Conservation (phyloP, 2,329 filamentous ascomycete genomes). For the Immersiporthe knoxdaviesiana region DNA sequence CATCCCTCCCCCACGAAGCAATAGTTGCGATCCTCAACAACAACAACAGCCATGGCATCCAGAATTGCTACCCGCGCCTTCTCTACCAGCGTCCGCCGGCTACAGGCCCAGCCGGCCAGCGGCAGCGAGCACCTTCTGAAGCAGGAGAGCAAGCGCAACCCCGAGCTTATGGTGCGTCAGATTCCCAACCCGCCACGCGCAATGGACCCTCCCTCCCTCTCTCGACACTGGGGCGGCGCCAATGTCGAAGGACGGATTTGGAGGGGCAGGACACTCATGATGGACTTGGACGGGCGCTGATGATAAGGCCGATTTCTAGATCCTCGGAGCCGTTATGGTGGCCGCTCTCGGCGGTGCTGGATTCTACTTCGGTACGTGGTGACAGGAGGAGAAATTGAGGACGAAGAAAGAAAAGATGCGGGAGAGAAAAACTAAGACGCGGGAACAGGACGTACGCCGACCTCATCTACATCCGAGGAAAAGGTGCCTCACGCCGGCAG, state of each 20-base stretch:
- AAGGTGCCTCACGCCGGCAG: constrained; percentile 75
- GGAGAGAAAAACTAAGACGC: constrained; percentile 18
- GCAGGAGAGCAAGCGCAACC: constrained; percentile 61
- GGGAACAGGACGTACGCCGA: constrained; percentile 75
- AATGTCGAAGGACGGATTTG: background rate
- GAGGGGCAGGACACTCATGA: constrained; percentile 14
- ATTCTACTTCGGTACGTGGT: constrained; percentile 77
- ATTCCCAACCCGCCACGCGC: constrained; percentile 20
- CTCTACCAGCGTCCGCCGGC: constrained; percentile 56
- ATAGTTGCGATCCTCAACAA: constrained; percentile 17
- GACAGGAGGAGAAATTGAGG: background rate
- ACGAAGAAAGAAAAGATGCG: background rate
- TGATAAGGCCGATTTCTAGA: constrained; percentile 52
- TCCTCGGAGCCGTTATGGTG: constrained; percentile 90
- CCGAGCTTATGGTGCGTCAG: constrained; percentile 51
- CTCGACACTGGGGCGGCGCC: no score
- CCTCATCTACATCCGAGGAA: constrained; percentile 79
- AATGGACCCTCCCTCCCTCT: background rate
- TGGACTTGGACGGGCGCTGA: constrained; percentile 30
- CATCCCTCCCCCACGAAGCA: constrained; percentile 17
- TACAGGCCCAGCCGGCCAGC: constrained; percentile 42
- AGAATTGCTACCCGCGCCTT: constrained; percentile 60
- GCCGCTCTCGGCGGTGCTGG: constrained; percentile 85
- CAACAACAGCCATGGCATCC: constrained; percentile 55
- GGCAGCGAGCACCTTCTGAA: constrained; percentile 52